Percentiles rank a stretch among this genome's conserved stretches.
These are phyloP conservation scores for Nosema muscidifuracis DNA, from an alignment of 371 early-diverging fungal species.

Conservation along the genomic window DNA sequence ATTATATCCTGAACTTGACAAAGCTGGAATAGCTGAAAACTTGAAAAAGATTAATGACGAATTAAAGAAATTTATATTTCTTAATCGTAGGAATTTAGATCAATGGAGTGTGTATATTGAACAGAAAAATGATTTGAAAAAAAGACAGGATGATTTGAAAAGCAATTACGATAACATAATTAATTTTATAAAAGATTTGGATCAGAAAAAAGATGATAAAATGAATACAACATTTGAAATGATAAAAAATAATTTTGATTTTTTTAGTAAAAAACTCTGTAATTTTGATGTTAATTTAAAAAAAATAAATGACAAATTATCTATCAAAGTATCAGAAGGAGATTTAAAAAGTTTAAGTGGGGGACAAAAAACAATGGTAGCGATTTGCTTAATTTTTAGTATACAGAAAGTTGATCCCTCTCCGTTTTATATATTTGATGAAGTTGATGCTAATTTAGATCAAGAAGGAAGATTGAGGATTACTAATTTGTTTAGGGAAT, in stretches of 20 bases:
- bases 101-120: conserved; percentile 17
- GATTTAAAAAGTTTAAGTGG: conserved; percentile 67
- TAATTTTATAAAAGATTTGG: conserved; percentile 53
- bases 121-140: conserved; percentile 10
- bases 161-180: conserved; percentile 44
- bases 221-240: conserved; percentile 50
- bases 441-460: conserved; percentile 98
- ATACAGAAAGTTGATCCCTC: conserved; percentile 95
- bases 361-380: conserved; percentile 95
- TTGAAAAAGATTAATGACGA: conserved; percentile 33
- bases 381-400: conserved; percentile 89
- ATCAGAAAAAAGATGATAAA: conserved; percentile 56
- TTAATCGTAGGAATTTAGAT: conserved; percentile 8
- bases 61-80: conserved; percentile 25
- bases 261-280: conserved; percentile 56
- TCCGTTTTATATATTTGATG: conserved; percentile 98
- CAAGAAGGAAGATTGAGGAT: conserved; percentile 25
- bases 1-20: conserved; percentile 7
- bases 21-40: conserved; percentile 13
- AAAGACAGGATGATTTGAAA: conserved; percentile 26
- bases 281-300: not conserved
- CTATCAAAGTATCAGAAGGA: conserved; percentile 14
- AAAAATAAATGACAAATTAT: conserved; percentile 12
- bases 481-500: conserved; percentile 40
- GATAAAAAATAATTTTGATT: conserved; percentile 50